phyloP scores from a whole-genome alignment of 192 early-diverging fungal genomes.

The Pecoramyces ruminantium region DNA sequence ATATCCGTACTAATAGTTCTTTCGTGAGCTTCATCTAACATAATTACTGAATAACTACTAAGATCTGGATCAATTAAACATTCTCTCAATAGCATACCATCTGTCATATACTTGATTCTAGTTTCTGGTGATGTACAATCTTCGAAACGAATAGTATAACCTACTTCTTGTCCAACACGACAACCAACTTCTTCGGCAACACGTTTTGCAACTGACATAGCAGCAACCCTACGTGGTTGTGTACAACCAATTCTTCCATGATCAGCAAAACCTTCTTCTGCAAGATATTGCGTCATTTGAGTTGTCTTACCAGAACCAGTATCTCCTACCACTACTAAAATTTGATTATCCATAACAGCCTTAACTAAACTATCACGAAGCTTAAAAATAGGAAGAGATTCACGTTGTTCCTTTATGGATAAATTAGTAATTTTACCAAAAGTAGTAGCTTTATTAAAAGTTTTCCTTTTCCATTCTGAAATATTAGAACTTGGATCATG shows the following conservation, averaged over 20 bases:
- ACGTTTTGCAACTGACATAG: conserved; percentile 96
- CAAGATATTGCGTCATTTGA: conserved; percentile 94
- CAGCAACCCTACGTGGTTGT: conserved; percentile 95
- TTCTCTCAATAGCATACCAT: conserved; percentile 90
- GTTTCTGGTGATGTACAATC: conserved; percentile 86
- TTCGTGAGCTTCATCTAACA: conserved; percentile 98
- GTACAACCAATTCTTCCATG: conserved; percentile 91
- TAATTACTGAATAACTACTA: conserved; percentile 73
- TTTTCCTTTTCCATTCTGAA: conserved; percentile 81
- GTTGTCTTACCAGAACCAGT: conserved; percentile 98
- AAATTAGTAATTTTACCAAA: conserved; percentile 75
- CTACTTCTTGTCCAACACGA: conserved; percentile 80
- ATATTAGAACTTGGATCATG: conserved; percentile 26
- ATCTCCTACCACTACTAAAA: conserved; percentile 83
- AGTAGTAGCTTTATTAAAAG: conserved; percentile 63
- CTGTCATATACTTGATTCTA: conserved; percentile 96
- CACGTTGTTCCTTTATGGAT: conserved; percentile 59
- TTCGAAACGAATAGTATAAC: conserved; percentile 97
- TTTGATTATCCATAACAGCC: conserved; percentile 55
- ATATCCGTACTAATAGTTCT: conserved; percentile 92
- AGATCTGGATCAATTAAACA: conserved; percentile 70
- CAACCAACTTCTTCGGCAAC: conserved; percentile 94
- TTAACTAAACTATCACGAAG: conserved; percentile 58
- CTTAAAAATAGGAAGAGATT: conserved; percentile 76
- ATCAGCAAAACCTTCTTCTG: conserved; percentile 83